A percentile compares a stretch with the other conserved stretches of the same genome.
Evolutionary conservation across 2,329 filamentous ascomycete genomes (phyloP).

Genomic region (Pseudogymnoascus sp.): DNA sequence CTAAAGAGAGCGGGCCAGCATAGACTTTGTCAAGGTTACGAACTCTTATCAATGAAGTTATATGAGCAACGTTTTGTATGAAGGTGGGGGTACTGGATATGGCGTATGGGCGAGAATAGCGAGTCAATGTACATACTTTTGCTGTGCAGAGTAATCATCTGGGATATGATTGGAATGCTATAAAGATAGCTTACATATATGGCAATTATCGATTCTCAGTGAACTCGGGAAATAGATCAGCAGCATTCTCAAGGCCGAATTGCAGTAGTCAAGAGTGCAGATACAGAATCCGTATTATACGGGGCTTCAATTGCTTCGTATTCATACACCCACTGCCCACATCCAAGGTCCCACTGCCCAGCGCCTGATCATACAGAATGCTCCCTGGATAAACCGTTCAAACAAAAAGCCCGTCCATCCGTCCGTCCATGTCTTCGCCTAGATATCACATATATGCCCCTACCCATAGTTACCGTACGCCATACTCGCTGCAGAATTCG

Average conservation of each 20-base stretch:
- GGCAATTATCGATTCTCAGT: neutral
- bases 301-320: neutral
- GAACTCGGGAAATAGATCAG: neutral
- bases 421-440: neutral
- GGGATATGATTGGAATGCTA: neutral
- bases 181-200: neutral
- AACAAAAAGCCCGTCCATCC: neutral
- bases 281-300: neutral
- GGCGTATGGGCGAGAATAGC: neutral
- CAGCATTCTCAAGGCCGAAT: neutral
- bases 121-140: neutral
- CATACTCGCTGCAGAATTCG: neutral
- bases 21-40: neutral
- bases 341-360: neutral
- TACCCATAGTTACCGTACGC: neutral
- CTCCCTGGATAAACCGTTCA: neutral
- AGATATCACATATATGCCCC: neutral
- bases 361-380: neutral
- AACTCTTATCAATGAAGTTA: neutral
- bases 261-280: neutral
- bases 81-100: neutral
- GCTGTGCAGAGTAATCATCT: neutral
- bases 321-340: neutral
- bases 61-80: conserved; percentile 4
- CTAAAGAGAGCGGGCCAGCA: conserved; percentile 29